Evolutionary conservation across 495 filamentous ascomycete species (phyloP).

Genomic region (Astrothelium subdiscretum): DNA sequence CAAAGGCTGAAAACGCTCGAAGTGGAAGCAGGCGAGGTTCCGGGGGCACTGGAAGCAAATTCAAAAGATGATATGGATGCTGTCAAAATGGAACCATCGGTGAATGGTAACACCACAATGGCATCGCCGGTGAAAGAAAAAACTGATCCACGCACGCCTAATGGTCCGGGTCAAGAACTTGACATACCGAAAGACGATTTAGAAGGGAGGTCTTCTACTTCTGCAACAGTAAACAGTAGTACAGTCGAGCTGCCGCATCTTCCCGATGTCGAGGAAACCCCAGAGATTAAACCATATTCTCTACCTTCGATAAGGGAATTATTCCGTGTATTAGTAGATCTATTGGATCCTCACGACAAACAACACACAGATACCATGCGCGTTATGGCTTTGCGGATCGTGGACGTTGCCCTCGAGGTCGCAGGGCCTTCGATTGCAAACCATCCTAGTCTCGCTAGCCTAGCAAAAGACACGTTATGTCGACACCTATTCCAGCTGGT

Average conservation of each 20-base stretch:
- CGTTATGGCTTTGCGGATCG: constrained; percentile 93
- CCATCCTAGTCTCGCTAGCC: constrained; percentile 74
- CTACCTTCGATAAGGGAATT: constrained; percentile 88
- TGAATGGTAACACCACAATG: constrained; percentile 53
- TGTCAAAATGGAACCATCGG: constrained; percentile 79
- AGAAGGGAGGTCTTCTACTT: constrained; percentile 13
- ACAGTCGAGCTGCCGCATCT: constrained; percentile 23
- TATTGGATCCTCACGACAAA: constrained; percentile 83
- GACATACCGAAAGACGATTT: constrained; percentile 14
- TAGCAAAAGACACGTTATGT: constrained; percentile 90
- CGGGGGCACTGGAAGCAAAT: constrained; percentile 46
- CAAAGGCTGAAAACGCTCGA: constrained; percentile 80
- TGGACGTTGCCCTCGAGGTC: constrained; percentile 94
- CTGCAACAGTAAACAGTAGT: constrained; percentile 15
- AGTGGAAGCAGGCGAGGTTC: constrained; percentile 50
- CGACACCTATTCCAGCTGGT: constrained; percentile 94
- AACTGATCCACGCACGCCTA: constrained; percentile 8
- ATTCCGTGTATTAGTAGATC: constrained; percentile 87
- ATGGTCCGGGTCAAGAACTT: not conserved
- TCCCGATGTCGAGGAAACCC: constrained; percentile 9
- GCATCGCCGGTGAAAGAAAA: constrained; percentile 3
- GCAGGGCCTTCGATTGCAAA: constrained; percentile 91
- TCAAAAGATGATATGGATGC: constrained; percentile 56
- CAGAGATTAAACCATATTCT: constrained; percentile 75
- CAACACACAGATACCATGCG: constrained; percentile 90